phyloP scores from a whole-genome alignment of 768 basidiomycete genomes.

The Hemileccinum rubropunctum region DNA sequence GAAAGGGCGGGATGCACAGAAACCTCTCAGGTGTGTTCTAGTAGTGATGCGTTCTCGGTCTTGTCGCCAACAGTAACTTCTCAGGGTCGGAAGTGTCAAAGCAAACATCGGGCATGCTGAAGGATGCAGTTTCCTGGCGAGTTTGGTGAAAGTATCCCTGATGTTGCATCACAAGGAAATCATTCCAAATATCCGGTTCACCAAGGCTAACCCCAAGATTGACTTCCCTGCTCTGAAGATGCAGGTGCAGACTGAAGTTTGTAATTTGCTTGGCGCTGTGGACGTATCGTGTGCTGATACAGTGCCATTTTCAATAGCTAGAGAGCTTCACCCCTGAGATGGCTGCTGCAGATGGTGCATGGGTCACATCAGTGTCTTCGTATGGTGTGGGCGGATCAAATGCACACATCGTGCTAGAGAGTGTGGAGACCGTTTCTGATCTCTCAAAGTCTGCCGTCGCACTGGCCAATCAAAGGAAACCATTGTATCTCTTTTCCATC shows the following conservation, averaged over 20 bases:
- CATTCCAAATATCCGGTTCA: conserved; percentile 28
- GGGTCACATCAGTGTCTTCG: conserved; percentile 32
- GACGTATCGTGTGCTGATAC: background rate
- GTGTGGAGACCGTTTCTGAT: conserved; percentile 15
- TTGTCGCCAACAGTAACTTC: background rate
- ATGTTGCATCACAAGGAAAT: conserved; percentile 32
- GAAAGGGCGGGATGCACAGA: conserved; percentile 16
- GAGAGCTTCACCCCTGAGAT: conserved; percentile 27
- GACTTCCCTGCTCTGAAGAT: conserved; percentile 24
- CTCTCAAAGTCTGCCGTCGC: conserved; percentile 4
- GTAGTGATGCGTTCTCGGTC: background rate
- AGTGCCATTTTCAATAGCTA: conserved; percentile 5
- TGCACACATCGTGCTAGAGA: conserved; percentile 32
- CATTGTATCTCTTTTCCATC: conserved; percentile 25
- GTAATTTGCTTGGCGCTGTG: background rate
- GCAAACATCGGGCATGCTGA: conserved; percentile 26
- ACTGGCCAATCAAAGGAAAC: conserved; percentile 5
- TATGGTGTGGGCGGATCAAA: conserved; percentile 36
- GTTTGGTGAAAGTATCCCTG: conserved; percentile 33
- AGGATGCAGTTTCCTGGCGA: conserved; percentile 34
- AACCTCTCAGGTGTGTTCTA: conserved; percentile 16
- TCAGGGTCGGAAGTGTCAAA: conserved; percentile 28
- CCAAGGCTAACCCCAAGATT: conserved; percentile 27
- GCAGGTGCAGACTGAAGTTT: conserved; percentile 25
- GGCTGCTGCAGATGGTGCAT: conserved; percentile 27